Conservation (phyloP, 1,284 basidiomycete genomes). For the Clitocybe nebularis region DNA sequence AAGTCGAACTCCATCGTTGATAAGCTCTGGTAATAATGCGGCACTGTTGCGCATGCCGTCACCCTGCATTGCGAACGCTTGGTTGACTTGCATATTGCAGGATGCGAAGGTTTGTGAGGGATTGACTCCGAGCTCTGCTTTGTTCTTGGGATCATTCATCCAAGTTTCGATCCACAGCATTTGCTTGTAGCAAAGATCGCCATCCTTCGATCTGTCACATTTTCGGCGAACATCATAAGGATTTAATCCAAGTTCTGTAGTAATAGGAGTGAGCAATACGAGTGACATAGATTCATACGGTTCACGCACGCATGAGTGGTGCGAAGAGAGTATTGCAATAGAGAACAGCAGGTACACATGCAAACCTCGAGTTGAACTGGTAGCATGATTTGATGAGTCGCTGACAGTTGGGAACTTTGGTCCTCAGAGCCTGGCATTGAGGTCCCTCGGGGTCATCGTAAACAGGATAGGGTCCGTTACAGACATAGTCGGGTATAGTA, state of each 20-base stretch:
- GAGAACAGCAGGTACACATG: conserved; percentile 57
- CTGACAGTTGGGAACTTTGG: conserved; percentile 71
- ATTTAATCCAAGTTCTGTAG: conserved; percentile 60
- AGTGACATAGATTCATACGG: neutral
- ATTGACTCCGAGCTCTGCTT: conserved; percentile 73
- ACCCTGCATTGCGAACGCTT: conserved; percentile 68
- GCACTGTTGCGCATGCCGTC: conserved; percentile 81
- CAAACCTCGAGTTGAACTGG: conserved; percentile 48
- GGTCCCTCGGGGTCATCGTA: conserved; percentile 68
- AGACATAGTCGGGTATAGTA: conserved; percentile 78
- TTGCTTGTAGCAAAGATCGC: conserved; percentile 71
- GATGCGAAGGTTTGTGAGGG: conserved; percentile 59
- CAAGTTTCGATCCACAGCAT: conserved; percentile 79
- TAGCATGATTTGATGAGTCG: conserved; percentile 66
- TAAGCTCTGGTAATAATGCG: conserved; percentile 66
- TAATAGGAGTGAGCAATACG: neutral
- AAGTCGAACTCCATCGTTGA: conserved; percentile 73
- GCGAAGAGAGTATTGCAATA: conserved; percentile 62
- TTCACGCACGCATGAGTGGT: conserved; percentile 55
- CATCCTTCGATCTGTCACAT: conserved; percentile 75
- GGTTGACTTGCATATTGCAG: conserved; percentile 65
- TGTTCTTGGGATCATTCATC: conserved; percentile 70
- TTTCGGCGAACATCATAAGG: conserved; percentile 82
- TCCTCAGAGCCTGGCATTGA: conserved; percentile 58
- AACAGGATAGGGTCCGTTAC: conserved; percentile 72